Evolutionary conservation across 1,139 yeast genomes (phyloP).

Genomic region (Spathaspora sp.): DNA sequence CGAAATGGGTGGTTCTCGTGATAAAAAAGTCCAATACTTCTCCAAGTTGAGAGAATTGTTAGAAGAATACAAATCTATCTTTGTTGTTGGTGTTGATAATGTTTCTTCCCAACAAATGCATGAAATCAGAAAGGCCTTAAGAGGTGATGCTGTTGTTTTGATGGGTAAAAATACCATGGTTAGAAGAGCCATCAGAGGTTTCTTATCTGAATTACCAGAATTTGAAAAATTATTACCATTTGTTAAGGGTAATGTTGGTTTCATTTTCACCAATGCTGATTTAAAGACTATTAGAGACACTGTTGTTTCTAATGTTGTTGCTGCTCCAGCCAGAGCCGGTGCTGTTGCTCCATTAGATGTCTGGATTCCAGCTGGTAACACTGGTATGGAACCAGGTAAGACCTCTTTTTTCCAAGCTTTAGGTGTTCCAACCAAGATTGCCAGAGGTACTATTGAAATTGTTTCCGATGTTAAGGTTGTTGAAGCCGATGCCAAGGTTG

Average conservation of each 20-base stretch:
- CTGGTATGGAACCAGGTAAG: conserved; percentile 99
- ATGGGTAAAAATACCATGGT: conserved; percentile 99
- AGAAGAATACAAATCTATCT: conserved; percentile 96
- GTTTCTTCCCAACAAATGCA: conserved; percentile 99
- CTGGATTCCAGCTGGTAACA: conserved; percentile 98
- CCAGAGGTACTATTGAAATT: conserved; percentile 99
- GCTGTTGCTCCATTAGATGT: conserved; percentile 98
- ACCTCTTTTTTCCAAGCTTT: conserved; percentile 99
- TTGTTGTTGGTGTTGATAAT: conserved; percentile 99
- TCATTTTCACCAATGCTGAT: conserved; percentile 97
- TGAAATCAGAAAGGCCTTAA: conserved; percentile 96
- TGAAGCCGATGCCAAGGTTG: conserved; percentile 81
- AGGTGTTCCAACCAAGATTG: conserved; percentile 99
- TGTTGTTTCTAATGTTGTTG: conserved; percentile 89
- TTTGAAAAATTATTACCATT: conserved; percentile 92
- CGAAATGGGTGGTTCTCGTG: conserved; percentile 99
- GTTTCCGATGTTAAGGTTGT: conserved; percentile 96
- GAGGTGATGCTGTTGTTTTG: conserved; percentile 91
- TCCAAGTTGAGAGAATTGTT: conserved; percentile 91
- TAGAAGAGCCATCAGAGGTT: conserved; percentile 99
- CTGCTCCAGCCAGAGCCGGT: conserved; percentile 99
- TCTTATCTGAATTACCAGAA: conserved; percentile 92
- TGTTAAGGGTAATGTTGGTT: conserved; percentile 98
- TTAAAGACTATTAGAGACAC: conserved; percentile 89
- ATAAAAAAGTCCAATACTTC: conserved; percentile 95